Evolutionary conservation across 495 filamentous ascomycete genomes (phyloP).

Genomic region (Arthonia radiata): DNA sequence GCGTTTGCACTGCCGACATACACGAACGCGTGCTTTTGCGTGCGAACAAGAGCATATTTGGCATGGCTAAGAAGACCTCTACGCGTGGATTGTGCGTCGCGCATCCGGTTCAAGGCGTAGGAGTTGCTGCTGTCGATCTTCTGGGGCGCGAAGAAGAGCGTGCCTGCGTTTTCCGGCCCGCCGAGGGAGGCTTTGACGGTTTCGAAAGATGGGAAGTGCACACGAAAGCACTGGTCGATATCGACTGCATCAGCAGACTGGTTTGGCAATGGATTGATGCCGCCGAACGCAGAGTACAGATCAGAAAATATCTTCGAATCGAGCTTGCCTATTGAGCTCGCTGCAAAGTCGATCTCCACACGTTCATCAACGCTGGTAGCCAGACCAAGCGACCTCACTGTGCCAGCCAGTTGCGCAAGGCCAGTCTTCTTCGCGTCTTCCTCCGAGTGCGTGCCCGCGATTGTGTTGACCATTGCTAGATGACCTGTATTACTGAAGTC

Average conservation of each 20-base stretch:
- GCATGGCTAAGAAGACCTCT: slow-evolving; percentile 61
- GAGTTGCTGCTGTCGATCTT: slow-evolving; percentile 36
- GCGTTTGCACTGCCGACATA: slow-evolving; percentile 89
- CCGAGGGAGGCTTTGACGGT: slow-evolving; percentile 42
- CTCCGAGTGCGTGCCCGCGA: slow-evolving; percentile 23
- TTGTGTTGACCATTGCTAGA: slow-evolving; percentile 61
- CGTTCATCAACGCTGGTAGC: slow-evolving; percentile 12
- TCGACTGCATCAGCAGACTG: slow-evolving; percentile 4
- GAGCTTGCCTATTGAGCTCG: slow-evolving; percentile 8
- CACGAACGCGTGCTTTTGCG: slow-evolving; percentile 30
- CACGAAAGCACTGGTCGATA: slow-evolving; percentile 24
- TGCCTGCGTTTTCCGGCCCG: slow-evolving; percentile 38
- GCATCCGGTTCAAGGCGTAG: slow-evolving; percentile 47
- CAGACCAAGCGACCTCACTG: slow-evolving; percentile 31
- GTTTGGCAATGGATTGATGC: background rate
- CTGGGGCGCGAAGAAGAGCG: slow-evolving; percentile 49
- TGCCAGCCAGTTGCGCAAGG: slow-evolving; percentile 39
- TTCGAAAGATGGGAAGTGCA: slow-evolving; percentile 62
- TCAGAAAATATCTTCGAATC: background rate
- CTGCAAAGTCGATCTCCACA: slow-evolving; percentile 35
- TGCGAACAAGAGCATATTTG: slow-evolving; percentile 22
- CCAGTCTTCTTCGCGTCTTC: slow-evolving; percentile 36
- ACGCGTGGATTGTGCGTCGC: slow-evolving; percentile 47
- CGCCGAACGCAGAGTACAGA: background rate
- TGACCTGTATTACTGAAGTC: slow-evolving; percentile 45